Percentiles rank a stretch among this genome's conserved stretches.
Evolutionary conservation across 495 filamentous ascomycete genomes (phyloP).

Genomic region (Staphylotrichum longicolle): DNA sequence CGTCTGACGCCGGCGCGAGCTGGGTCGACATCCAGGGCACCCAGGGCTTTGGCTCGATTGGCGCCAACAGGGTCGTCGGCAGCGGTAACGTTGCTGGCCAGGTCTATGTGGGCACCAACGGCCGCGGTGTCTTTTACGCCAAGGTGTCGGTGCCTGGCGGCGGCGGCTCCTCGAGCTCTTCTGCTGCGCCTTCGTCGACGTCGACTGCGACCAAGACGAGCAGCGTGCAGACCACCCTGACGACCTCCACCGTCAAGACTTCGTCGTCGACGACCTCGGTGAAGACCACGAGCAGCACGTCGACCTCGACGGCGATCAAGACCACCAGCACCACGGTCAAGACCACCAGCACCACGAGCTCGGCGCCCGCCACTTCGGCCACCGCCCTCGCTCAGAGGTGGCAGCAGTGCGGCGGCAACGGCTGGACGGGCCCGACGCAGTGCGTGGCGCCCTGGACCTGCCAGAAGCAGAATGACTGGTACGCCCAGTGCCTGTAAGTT

Average conservation of each 20-base stretch:
- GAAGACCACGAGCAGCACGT: neutral
- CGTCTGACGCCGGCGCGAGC: constrained; percentile 44
- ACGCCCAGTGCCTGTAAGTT: constrained; percentile 48
- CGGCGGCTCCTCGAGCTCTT: constrained; percentile 5
- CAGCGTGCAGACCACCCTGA: constrained; percentile 20
- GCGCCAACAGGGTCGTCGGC: constrained; percentile 46
- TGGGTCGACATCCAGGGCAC: constrained; percentile 55
- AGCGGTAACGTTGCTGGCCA: constrained; percentile 50
- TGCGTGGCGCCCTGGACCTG: constrained; percentile 26
- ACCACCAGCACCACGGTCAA: constrained; percentile 15
- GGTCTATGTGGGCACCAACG: constrained; percentile 60
- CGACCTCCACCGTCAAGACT: constrained; percentile 19
- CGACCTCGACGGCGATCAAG: constrained; percentile 2
- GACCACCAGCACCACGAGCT: constrained; percentile 12
- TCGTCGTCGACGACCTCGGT: constrained; percentile 8
- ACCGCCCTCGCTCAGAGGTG: constrained; percentile 21
- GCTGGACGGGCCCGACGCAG: constrained; percentile 25
- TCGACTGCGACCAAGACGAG: constrained; percentile 17
- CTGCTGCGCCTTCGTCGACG: constrained; percentile 8
- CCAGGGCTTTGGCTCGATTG: constrained; percentile 53
- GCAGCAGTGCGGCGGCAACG: constrained; percentile 29
- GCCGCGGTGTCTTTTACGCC: constrained; percentile 56
- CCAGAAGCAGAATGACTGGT: constrained; percentile 35
- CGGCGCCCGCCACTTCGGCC: constrained; percentile 9
- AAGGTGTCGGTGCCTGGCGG: constrained; percentile 27